Conservation (phyloP, 208 protist species). For the Trypanosomatidae sp. region DNA sequence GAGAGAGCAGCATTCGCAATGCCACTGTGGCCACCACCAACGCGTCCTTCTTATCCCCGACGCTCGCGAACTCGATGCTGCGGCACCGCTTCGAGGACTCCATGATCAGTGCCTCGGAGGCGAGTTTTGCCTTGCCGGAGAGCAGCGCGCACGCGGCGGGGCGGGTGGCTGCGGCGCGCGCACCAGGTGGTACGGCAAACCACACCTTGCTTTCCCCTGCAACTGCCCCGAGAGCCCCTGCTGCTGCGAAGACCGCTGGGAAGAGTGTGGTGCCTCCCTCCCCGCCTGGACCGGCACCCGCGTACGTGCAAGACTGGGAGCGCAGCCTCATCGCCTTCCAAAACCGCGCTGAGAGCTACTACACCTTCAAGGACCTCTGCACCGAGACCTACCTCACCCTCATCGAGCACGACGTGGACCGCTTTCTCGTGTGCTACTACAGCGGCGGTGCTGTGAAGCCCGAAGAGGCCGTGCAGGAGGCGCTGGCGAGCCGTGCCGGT, state of each 20-base stretch:
- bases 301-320: slow-evolving; percentile 37
- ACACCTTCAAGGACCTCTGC: slow-evolving; percentile 39
- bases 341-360: slow-evolving; percentile 45
- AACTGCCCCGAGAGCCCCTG: too few relatives aligned
- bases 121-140: not conserved
- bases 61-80: slow-evolving; percentile 12
- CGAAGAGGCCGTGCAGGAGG: slow-evolving; percentile 20
- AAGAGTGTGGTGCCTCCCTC: not conserved
- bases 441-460: slow-evolving; percentile 18
- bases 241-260: not conserved
- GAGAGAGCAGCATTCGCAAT: too few relatives aligned
- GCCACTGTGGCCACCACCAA: not conserved
- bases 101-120: not conserved
- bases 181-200: too few relatives aligned
- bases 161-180: too few relatives aligned
- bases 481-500: slow-evolving; percentile 7
- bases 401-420: slow-evolving; percentile 62
- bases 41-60: slow-evolving; percentile 20
- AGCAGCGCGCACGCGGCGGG: not conserved
- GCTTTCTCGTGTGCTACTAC: slow-evolving; percentile 49
- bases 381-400: slow-evolving; percentile 64
- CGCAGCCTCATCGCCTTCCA: slow-evolving; percentile 41
- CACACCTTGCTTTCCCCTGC: too few relatives aligned
- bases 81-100: slow-evolving; percentile 11
- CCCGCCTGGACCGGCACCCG: not conserved